These are phyloP conservation scores for Pyrenophora graminea DNA, from an alignment of 2,329 filamentous ascomycete species.

Conservation along the genomic window DNA sequence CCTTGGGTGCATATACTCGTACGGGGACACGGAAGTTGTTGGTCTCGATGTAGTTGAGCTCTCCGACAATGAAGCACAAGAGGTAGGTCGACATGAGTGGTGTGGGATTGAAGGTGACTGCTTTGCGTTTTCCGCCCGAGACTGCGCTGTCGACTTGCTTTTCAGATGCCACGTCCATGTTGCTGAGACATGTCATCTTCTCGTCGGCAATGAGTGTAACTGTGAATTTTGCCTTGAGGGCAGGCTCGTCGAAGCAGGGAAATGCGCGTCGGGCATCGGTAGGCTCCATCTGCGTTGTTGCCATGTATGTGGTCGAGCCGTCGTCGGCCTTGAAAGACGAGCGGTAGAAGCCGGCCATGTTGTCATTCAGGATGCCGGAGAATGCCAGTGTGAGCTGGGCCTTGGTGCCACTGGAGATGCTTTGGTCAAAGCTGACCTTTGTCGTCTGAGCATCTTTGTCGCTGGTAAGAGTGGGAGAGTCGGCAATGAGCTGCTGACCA, in stretches of 20 bases:
- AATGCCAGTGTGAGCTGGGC: conserved; percentile 79
- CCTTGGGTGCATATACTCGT: conserved; percentile 89
- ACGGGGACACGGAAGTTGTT: conserved; percentile 89
- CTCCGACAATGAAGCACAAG: conserved; percentile 88
- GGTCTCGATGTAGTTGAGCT: conserved; percentile 92
- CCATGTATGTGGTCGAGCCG: conserved; percentile 79
- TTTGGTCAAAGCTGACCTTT: conserved; percentile 76
- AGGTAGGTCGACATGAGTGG: conserved; percentile 97
- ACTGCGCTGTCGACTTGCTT: conserved; percentile 69
- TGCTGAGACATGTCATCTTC: conserved; percentile 87
- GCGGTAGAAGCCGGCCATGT: conserved; percentile 97
- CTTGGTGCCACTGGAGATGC: conserved; percentile 73
- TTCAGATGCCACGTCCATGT: conserved; percentile 91
- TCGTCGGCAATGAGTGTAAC: conserved; percentile 90
- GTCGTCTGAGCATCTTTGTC: conserved; percentile 81
- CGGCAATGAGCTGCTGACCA: conserved; percentile 61
- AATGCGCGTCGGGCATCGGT: conserved; percentile 92
- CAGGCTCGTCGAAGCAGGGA: conserved; percentile 95
- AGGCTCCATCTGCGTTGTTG: conserved; percentile 94
- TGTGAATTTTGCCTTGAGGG: conserved; percentile 89
- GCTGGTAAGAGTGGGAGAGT: conserved; percentile 70
- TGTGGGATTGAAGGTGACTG: conserved; percentile 88
- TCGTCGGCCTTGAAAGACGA: conserved; percentile 87
- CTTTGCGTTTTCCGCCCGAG: conserved; percentile 71
- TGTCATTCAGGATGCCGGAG: conserved; percentile 81